phyloP scores from a whole-genome alignment of 495 filamentous ascomycete genomes.

The Friedmanniomyces simplex region DNA sequence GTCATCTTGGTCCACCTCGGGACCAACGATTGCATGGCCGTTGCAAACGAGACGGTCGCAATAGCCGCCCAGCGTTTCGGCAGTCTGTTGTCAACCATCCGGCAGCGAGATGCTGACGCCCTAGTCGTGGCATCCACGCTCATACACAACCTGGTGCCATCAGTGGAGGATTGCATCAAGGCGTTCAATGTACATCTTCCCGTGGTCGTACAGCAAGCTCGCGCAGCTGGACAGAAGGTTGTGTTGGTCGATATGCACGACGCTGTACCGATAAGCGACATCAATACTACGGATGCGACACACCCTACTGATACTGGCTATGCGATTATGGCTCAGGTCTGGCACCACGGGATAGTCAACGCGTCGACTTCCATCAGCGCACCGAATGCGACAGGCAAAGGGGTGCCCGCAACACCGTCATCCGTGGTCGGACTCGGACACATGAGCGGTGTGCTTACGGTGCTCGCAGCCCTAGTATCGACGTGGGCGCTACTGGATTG shows the following conservation, averaged over 20 bases:
- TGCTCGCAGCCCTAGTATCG: too few relatives aligned
- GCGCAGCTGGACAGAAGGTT: neutral
- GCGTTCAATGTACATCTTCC: neutral
- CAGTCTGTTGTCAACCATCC: neutral
- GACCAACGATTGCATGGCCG: constrained; percentile 6
- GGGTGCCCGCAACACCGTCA: neutral
- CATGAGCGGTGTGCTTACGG: neutral
- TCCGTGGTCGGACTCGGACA: neutral
- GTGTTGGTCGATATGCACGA: constrained; percentile 6
- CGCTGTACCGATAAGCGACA: neutral
- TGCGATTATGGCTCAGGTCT: constrained; percentile 3
- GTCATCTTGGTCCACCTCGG: constrained; percentile 8
- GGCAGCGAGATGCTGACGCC: neutral
- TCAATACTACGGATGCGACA: constrained; percentile 1
- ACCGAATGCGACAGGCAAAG: neutral
- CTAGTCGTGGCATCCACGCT: neutral
- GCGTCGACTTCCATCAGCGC: neutral
- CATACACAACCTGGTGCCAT: neutral
- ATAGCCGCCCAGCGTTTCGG: neutral
- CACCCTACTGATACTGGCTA: constrained; percentile 9
- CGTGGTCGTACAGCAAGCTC: neutral
- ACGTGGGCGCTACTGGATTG: neutral
- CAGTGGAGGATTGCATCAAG: constrained; percentile 2
- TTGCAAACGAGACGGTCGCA: neutral
- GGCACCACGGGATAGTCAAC: neutral